Percentiles rank a stretch among this genome's conserved stretches.
Evolutionary conservation across 352 stramenopile genomes (phyloP).

Genomic region (Pythium rishiriense): DNA sequence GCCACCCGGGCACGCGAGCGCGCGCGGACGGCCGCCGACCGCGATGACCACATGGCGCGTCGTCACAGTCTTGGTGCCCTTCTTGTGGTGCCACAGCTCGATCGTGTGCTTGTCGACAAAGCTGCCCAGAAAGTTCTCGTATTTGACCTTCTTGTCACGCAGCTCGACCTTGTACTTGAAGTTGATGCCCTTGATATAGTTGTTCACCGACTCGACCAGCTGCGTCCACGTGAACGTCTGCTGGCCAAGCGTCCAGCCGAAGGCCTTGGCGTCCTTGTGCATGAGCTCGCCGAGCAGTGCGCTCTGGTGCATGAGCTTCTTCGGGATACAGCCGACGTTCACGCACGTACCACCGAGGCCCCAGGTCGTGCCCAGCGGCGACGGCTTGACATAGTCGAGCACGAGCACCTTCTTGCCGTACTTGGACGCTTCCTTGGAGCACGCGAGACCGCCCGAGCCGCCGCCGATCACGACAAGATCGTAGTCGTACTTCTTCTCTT

Average conservation of each 20-base stretch:
- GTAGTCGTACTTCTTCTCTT: conserved; percentile 66
- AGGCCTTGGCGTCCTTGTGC: conserved; percentile 82
- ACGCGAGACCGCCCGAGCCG: conserved; percentile 90
- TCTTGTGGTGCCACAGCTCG: conserved; percentile 86
- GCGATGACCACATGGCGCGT: conserved; percentile 94
- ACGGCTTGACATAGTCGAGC: conserved; percentile 95
- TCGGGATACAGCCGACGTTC: conserved; percentile 99
- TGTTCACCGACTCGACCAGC: conserved; percentile 93
- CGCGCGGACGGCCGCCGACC: conserved; percentile 91
- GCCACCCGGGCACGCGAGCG: conserved; percentile 86
- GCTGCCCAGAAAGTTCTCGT: conserved; percentile 92
- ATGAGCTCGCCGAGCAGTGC: conserved; percentile 90
- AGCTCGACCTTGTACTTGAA: conserved; percentile 98
- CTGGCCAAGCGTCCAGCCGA: conserved; percentile 77
- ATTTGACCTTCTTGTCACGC: conserved; percentile 94
- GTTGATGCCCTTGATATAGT: conserved; percentile 98
- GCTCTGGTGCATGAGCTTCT: conserved; percentile 99
- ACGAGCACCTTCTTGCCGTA: conserved; percentile 95
- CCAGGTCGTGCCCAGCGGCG: conserved; percentile 87
- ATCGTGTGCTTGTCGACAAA: conserved; percentile 95
- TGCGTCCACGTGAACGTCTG: conserved; percentile 89
- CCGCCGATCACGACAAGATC: conserved; percentile 84
- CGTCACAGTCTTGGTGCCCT: conserved; percentile 90
- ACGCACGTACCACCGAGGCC: conserved; percentile 97
- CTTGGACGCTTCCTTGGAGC: conserved; percentile 93